Base-by-base conservation (phyloP, 2,329 filamentous ascomycete genomes). In the Alternaria arborescens region DNA sequence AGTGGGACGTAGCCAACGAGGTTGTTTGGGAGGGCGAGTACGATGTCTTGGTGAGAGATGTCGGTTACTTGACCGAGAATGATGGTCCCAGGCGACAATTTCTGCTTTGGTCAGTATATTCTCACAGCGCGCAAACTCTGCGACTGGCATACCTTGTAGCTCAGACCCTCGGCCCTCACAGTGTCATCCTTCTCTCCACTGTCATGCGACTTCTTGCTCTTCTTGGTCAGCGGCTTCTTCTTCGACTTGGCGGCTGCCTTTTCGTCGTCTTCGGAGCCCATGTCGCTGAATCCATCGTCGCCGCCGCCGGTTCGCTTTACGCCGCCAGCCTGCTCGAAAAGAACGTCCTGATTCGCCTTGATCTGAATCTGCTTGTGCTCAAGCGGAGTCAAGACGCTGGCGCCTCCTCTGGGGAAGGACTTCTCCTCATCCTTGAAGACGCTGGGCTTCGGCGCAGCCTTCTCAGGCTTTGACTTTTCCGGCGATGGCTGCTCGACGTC, bases 291-390 rank as follows among this genome's bases (percentile, higher is more conserved):
- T 76, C 84, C 73, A 72, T 83, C 76, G 54, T 65, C 61, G 80
- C 59, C 57, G 80, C 60, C 63, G 80, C 87, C 71, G 73, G 78
- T 66, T 82, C 86, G 65, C 80, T 86, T 89, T 77, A 86, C 87
- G n/a, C 80, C 80, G 12, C 80, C 80, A 11, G 79, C 87, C 71
- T 96, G 90, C 79, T 98, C 95, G 76, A 94, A 95, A 40, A 96
- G 83, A 41, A 94, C 95, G 83, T 99, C 95, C 71, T 91, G 89
- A 75, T 91, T 95, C 46, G 95, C 95, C 79, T 98, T 91, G 60
- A 96, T 90, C 72, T 95, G 91, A 65, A 99, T 98, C 80, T 98
- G 93, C 82, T 97, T 97, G 77, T 96, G 91, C 78, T 99, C 95
- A 52, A 99, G 83, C 20, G 95, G 94, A 2, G 95, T 97, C 76